Conservation (phyloP, 2,329 filamentous ascomycete genomes). For the Penicillium oxalicum region DNA sequence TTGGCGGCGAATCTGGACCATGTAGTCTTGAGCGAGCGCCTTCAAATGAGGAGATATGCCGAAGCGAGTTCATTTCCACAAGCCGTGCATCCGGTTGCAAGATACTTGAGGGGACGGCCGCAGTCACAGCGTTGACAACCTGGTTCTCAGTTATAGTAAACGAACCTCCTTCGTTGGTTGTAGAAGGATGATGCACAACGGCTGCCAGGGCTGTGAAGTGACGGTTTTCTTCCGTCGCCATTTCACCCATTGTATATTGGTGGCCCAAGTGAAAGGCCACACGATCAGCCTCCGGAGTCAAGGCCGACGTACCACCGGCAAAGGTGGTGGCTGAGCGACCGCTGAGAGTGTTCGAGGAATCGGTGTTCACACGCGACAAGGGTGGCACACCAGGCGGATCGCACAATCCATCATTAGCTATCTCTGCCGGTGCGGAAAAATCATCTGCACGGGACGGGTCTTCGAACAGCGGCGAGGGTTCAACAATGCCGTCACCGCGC, state of each 20-base stretch:
- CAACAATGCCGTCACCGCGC: constrained; percentile 12
- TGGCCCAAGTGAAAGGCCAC: background rate
- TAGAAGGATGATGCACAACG: constrained; percentile 24
- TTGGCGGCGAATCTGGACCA: background rate
- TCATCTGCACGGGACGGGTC: constrained; percentile 3
- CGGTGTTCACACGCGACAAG: constrained; percentile 15
- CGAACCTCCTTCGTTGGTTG: constrained; percentile 14
- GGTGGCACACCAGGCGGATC: constrained; percentile 10
- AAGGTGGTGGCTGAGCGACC: constrained; percentile 1
- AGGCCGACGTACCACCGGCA: constrained; percentile 1
- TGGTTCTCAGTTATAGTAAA: constrained; percentile 21
- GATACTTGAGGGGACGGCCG: background rate
- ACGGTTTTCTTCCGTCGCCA: constrained; percentile 16
- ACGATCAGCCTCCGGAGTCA: constrained; percentile 3
- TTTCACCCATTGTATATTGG: constrained; percentile 1
- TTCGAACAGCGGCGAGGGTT: constrained; percentile 1
- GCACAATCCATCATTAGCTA: constrained; percentile 18
- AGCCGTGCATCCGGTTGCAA: background rate
- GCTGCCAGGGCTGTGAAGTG: constrained; percentile 25
- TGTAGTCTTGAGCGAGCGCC: background rate
- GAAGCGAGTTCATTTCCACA: background rate
- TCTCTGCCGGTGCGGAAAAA: constrained; percentile 3
- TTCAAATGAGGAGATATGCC: no score
- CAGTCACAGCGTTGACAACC: constrained; percentile 26
- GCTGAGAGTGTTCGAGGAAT: constrained; percentile 3